These are phyloP conservation scores for Drosera capensis DNA, from an alignment of 148 eudicot genomes.

Conservation along the genomic window DNA sequence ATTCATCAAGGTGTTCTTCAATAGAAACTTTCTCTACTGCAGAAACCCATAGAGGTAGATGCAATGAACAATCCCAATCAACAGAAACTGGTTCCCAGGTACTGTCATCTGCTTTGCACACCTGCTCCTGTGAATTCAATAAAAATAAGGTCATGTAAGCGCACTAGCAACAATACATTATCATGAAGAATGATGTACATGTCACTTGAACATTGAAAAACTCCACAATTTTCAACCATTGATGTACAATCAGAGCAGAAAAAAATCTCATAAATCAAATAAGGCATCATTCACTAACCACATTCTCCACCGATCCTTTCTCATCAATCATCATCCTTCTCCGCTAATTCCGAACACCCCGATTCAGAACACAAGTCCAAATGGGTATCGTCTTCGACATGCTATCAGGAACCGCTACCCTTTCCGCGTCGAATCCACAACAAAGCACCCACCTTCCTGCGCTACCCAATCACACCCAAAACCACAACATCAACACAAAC, in stretches of 20 bases:
- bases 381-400: conserved; percentile 96
- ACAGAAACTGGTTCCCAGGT: conserved; percentile 7
- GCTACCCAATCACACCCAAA: conserved; percentile 29
- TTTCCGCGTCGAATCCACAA: conserved; percentile 91
- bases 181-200: too few species aligned
- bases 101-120: conserved; percentile 10
- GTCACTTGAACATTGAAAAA: neutral
- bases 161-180: too few species aligned
- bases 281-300: conserved; percentile 29
- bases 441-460: conserved; percentile 82
- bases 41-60: conserved; percentile 88
- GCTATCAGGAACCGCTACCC: conserved; percentile 98
- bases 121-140: conserved; percentile 16
- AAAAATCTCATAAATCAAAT: neutral
- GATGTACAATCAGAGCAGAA: neutral
- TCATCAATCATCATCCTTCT: conserved; percentile 16
- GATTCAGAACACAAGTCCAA: conserved; percentile 88
- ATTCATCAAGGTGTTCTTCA: conserved; percentile 51
- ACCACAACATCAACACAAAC: neutral
- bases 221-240: neutral
- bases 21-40: conserved; percentile 54
- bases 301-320: conserved; percentile 7
- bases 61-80: conserved; percentile 79
- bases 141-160: too few species aligned
- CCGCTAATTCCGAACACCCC: conserved; percentile 39